These are phyloP conservation scores for Oehlia diaphana DNA, from an alignment of 192 early-diverging fungal species.

Conservation along the genomic window DNA sequence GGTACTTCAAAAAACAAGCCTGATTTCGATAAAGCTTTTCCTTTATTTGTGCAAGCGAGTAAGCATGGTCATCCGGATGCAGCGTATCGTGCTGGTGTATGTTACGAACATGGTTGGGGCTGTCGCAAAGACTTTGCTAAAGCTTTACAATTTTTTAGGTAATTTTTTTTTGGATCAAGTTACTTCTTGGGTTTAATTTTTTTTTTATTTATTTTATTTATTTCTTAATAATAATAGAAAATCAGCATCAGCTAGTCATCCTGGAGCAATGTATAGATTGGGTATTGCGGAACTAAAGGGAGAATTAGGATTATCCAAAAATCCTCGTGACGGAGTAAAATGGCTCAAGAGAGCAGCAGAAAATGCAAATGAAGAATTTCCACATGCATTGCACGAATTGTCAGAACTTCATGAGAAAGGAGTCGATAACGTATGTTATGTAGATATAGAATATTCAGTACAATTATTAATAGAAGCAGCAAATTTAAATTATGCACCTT, in stretches of 20 bases:
- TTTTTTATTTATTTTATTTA: background rate
- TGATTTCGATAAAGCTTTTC: slow-evolving; percentile 72
- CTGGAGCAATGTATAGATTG: slow-evolving; percentile 65
- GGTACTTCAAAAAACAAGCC: slow-evolving; percentile 57
- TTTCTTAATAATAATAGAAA: slow-evolving; percentile 40
- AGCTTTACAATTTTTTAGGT: slow-evolving; percentile 73
- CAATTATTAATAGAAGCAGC: slow-evolving; percentile 63
- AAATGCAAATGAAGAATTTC: slow-evolving; percentile 56
- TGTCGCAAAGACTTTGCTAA: slow-evolving; percentile 56
- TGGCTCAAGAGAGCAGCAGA: slow-evolving; percentile 62
- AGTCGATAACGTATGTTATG: slow-evolving; percentile 58
- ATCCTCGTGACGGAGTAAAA: slow-evolving; percentile 60
- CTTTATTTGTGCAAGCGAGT: slow-evolving; percentile 66
- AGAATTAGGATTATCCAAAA: slow-evolving; percentile 52
- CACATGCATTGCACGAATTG: slow-evolving; percentile 61
- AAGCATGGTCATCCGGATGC: slow-evolving; percentile 70
- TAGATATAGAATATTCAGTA: slow-evolving; percentile 63
- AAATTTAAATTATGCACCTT: slow-evolving; percentile 64
- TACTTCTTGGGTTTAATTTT: background rate
- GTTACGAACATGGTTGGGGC: slow-evolving; percentile 68
- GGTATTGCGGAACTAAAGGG: slow-evolving; percentile 62
- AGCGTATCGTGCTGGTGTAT: slow-evolving; percentile 62
- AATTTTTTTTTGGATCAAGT: slow-evolving; percentile 5
- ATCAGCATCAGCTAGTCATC: slow-evolving; percentile 66
- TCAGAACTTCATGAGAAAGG: slow-evolving; percentile 59